Evolutionary conservation across 768 basidiomycete genomes (phyloP), one percentile per base, ranked within the genome.

Genomic region (Mycena latifolia): DNA sequence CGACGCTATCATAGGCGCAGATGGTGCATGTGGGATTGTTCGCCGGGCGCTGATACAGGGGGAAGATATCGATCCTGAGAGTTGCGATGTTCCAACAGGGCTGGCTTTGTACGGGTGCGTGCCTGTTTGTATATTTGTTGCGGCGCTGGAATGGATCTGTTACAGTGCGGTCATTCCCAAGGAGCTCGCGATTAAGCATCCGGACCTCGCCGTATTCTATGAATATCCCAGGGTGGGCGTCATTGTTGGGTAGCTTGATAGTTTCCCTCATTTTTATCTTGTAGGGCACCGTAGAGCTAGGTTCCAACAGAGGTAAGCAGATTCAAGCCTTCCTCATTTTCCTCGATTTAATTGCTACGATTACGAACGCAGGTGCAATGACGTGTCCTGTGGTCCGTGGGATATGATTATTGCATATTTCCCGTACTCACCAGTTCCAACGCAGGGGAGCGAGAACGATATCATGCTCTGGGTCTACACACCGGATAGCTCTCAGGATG

Each of bases 1-100:
- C 6, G 58, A 69, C 33, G 67, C 33, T 11, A 41, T 69, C 2
- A 61, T 69, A 18, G 67, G 67, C 4, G 66, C 66, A 0, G 66
- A 67, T n/a, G 66, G 66, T 2, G 39, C 45, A 4, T 22, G 20
- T 22, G 66, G 66, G 3, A 11, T 60, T 7, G 43, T 67, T 2
- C 61, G 66, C 0, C 33, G 24, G 20, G 5, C n/a, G 8, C 20
- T 67, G 7, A 47, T 58, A 27, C 11, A 24, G 17, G 61, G 55
- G 24, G 63, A 65, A 14, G 7, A 20, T 18, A 28, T 37, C 15
- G 52, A n/a, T 2, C 27, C 11, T 6, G 18, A 2, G 1, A 28
- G 12, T 3, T 22, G 10, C 22, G 55, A 58, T n/a, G 51, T 25
- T 17, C 45, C 50, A 1, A 63, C 3, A 2, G 66, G 54, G 2